phyloP scores from a whole-genome alignment of 306 rosid species.

The Arachis stenosperma region DNA sequence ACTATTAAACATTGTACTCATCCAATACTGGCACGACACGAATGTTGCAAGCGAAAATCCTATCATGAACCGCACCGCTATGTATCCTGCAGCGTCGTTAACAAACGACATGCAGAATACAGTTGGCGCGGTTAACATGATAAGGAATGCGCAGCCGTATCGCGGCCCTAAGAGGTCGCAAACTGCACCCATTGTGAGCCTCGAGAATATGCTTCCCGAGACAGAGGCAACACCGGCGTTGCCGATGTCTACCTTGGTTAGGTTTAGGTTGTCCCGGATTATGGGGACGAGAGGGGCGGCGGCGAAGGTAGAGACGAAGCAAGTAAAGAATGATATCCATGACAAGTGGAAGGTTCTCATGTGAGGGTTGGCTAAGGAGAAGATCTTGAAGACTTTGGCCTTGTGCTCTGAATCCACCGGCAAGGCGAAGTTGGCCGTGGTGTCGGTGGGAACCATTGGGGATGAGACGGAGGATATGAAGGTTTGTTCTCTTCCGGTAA shows the following conservation, averaged over 20 bases:
- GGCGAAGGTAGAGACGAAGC: conserved; percentile 87
- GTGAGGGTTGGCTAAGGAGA: conserved; percentile 83
- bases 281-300: conserved; percentile 82
- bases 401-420: conserved; percentile 90
- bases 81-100: conserved; percentile 61
- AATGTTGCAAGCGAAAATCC: conserved; percentile 89
- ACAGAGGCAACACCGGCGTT: conserved; percentile 94
- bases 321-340: conserved; percentile 90
- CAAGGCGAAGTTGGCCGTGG: conserved; percentile 63
- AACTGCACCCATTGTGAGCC: conserved; percentile 81
- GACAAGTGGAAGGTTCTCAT: conserved; percentile 98
- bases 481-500: conserved; percentile 76
- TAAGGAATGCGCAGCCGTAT: conserved; percentile 75
- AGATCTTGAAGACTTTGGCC: conserved; percentile 70
- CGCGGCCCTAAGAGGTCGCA: conserved; percentile 85
- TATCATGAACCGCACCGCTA: conserved; percentile 76
- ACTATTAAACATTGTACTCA: conserved; percentile 91
- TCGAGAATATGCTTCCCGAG: conserved; percentile 79
- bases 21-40: conserved; percentile 97
- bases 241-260: conserved; percentile 76
- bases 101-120: conserved; percentile 86
- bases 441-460: conserved; percentile 70
- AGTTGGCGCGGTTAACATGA: conserved; percentile 72
- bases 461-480: conserved; percentile 71
- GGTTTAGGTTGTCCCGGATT: conserved; percentile 79